These are phyloP conservation scores for Pythium pyrilobum DNA, from an alignment of 352 stramenopile species.

Conservation along the genomic window DNA sequence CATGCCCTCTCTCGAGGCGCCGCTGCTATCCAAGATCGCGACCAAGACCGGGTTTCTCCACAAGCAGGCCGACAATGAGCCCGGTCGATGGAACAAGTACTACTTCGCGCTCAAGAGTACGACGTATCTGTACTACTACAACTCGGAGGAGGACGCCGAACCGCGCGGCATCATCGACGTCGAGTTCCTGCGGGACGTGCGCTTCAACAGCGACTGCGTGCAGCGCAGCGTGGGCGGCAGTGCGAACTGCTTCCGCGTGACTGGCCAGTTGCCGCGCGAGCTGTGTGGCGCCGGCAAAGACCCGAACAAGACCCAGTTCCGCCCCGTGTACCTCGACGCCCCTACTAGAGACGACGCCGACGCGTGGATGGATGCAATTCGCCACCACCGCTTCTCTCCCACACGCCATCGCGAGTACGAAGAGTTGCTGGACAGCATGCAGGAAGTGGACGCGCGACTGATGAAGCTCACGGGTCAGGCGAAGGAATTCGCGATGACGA, in stretches of 20 bases:
- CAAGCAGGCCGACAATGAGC: constrained; percentile 79
- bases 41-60: constrained; percentile 57
- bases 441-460: constrained; percentile 29
- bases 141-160: constrained; percentile 18
- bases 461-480: constrained; percentile 9
- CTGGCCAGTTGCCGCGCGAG: constrained; percentile 43
- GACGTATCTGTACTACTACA: constrained; percentile 86
- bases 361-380: constrained; percentile 69
- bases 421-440: constrained; percentile 28
- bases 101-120: constrained; percentile 73
- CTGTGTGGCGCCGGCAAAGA: constrained; percentile 13
- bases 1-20: constrained; percentile 38
- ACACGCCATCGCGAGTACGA: constrained; percentile 40
- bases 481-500: constrained; percentile 6
- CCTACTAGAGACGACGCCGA: constrained; percentile 37
- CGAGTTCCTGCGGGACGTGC: constrained; percentile 72
- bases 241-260: constrained; percentile 65
- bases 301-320: constrained; percentile 20
- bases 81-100: constrained; percentile 72
- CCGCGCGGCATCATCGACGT: constrained; percentile 75
- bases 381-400: constrained; percentile 58
- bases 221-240: constrained; percentile 63
- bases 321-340: constrained; percentile 66
- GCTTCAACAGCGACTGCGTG: constrained; percentile 68
- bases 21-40: constrained; percentile 34